Evolutionary conservation across 139 green algal genomes (phyloP).

Genomic region (Tetradesmus lagerheimii): DNA sequence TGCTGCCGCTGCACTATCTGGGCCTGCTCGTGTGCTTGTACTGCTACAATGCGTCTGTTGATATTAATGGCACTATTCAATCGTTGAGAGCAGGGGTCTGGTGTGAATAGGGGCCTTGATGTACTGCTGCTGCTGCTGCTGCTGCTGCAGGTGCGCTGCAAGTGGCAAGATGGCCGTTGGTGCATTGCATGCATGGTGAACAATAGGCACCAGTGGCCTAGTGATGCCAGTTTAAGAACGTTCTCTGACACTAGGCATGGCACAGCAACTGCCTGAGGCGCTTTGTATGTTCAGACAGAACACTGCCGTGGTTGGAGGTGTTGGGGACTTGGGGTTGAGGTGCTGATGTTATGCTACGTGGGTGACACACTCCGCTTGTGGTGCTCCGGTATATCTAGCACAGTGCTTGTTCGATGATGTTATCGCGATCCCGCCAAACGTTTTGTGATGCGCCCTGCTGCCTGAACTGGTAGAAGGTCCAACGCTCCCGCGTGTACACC

Average conservation of each 20-base stretch:
- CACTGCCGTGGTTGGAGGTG: too few relatives aligned
- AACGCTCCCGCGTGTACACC: not conserved
- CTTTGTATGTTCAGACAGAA: too few relatives aligned
- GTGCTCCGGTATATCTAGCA: not conserved
- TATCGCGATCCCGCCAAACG: too few relatives aligned
- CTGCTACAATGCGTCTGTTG: not conserved
- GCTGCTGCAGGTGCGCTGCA: constrained; percentile 1
- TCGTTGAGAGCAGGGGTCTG: not conserved
- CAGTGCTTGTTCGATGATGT: not conserved
- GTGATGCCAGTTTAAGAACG: too few relatives aligned
- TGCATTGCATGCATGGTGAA: not conserved
- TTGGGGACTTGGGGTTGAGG: too few relatives aligned
- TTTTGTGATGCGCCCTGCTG: not conserved
- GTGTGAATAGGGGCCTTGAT: not conserved
- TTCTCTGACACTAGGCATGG: too few relatives aligned
- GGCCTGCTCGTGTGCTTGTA: not conserved
- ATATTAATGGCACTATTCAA: not conserved
- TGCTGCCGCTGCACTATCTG: not conserved
- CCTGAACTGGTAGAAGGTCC: not conserved
- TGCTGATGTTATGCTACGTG: too few relatives aligned
- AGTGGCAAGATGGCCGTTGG: not conserved
- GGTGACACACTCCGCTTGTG: too few relatives aligned
- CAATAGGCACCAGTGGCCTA: too few relatives aligned
- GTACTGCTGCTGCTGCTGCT: constrained; percentile 1
- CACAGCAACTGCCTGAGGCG: too few relatives aligned